Evolutionary conservation across 306 rosid species (phyloP).

Genomic region (Malus fusca): DNA sequence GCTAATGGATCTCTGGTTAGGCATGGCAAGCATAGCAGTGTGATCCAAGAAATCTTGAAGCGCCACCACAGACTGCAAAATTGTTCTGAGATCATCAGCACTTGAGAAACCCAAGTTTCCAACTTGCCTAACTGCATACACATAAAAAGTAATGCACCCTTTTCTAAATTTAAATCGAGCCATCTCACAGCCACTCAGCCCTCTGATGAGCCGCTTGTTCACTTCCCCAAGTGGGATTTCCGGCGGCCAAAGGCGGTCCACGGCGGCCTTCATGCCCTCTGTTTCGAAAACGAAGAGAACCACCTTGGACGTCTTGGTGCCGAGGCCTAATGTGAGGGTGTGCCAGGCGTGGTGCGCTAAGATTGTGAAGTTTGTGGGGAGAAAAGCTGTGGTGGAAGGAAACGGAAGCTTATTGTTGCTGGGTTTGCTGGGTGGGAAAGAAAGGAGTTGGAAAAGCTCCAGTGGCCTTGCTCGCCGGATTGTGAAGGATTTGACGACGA

Average conservation of each 20-base stretch:
- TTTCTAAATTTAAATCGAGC: slow-evolving; percentile 94
- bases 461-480: slow-evolving; percentile 69
- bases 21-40: slow-evolving; percentile 89
- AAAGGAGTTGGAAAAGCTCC: slow-evolving; percentile 67
- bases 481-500: slow-evolving; percentile 90
- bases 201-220: slow-evolving; percentile 69
- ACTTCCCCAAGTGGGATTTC: slow-evolving; percentile 88
- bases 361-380: slow-evolving; percentile 95
- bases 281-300: slow-evolving; percentile 72
- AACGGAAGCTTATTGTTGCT: slow-evolving; percentile 36
- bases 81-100: slow-evolving; percentile 60
- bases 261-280: slow-evolving; percentile 43
- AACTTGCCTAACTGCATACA: slow-evolving; percentile 65
- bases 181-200: slow-evolving; percentile 67
- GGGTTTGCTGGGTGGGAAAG: slow-evolving; percentile 40
- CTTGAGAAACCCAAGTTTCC: slow-evolving; percentile 60
- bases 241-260: slow-evolving; percentile 68
- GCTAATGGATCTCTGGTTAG: slow-evolving; percentile 68
- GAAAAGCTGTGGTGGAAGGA: slow-evolving; percentile 75
- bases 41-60: slow-evolving; percentile 96
- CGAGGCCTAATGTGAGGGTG: slow-evolving; percentile 89
- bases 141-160: slow-evolving; percentile 89
- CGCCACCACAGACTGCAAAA: slow-evolving; percentile 73
- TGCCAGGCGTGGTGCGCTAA: slow-evolving; percentile 97
- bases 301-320: slow-evolving; percentile 88